Conservation (phyloP, 2,329 filamentous ascomycete genomes). For the Dothideomycetidae sp. region DNA sequence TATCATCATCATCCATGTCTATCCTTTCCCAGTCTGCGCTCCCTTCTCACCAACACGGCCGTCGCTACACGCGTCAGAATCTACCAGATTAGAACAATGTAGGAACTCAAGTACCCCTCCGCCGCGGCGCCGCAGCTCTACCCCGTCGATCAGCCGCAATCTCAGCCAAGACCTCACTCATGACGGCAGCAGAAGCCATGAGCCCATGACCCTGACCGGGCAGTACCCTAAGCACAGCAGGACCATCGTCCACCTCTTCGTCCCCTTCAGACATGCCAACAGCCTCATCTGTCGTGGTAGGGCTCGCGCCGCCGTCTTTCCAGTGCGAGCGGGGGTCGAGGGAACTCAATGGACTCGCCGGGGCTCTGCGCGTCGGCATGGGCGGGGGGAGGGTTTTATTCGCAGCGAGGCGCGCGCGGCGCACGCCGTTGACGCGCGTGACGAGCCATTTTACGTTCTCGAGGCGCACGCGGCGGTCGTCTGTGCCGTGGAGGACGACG, state of each 20-base stretch:
- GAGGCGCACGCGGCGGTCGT: conserved; percentile 80
- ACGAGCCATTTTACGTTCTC: conserved; percentile 94
- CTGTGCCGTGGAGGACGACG: conserved; percentile 84
- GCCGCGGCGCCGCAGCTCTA: background rate
- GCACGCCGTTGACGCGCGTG: conserved; percentile 56
- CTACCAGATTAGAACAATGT: no score
- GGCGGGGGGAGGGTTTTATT: background rate
- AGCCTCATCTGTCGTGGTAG: conserved; percentile 6
- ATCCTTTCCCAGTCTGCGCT: no score
- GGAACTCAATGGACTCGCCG: conserved; percentile 6
- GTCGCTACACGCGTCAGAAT: no score
- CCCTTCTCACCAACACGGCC: no score
- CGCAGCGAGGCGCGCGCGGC: conserved; percentile 12
- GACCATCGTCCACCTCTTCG: conserved; percentile 24
- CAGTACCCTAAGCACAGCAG: conserved; percentile 80
- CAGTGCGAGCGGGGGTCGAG: conserved; percentile 4
- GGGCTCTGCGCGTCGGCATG: background rate
- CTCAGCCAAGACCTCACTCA: conserved; percentile 89
- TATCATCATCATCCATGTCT: no score
- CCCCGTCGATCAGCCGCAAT: conserved; percentile 71
- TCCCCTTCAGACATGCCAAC: conserved; percentile 1
- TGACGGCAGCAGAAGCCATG: conserved; percentile 87
- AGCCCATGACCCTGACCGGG: conserved; percentile 87
- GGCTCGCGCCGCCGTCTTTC: conserved; percentile 11
- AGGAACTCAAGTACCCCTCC: no score